A percentile compares a stretch with the other conserved stretches of the same genome.
These are phyloP conservation scores for Astrothelium macrocarpum DNA, from an alignment of 495 filamentous ascomycete species.

Conservation along the genomic window DNA sequence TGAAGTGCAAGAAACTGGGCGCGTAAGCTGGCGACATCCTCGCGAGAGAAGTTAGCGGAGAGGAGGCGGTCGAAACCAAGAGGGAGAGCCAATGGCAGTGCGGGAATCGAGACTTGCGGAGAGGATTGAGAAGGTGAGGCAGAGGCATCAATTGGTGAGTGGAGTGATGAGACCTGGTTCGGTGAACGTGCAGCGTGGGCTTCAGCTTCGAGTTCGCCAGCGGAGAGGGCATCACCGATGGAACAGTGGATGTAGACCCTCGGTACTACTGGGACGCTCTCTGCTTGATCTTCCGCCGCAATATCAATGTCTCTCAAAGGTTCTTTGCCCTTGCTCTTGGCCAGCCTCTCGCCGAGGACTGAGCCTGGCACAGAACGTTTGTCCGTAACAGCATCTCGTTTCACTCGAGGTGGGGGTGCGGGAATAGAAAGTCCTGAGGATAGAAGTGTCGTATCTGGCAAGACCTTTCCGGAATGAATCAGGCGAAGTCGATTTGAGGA, in stretches of 20 bases:
- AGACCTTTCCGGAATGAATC: conserved; percentile 77
- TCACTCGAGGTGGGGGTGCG: conserved; percentile 37
- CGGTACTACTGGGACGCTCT: conserved; percentile 11
- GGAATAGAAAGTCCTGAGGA: conserved; percentile 50
- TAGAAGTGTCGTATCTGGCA: conserved; percentile 60
- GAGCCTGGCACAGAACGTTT: conserved; percentile 31
- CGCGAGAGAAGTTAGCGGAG: conserved; percentile 62
- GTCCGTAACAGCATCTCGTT: conserved; percentile 7
- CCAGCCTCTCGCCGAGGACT: conserved; percentile 22
- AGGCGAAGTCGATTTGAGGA: conserved; percentile 64
- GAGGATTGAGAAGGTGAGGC: conserved; percentile 3
- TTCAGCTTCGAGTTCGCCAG: conserved; percentile 61
- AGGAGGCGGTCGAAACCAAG: conserved; percentile 86
- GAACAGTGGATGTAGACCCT: conserved; percentile 84
- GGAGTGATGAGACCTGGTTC: conserved; percentile 5
- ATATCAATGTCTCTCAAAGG: conserved; percentile 34
- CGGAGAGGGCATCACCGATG: conserved; percentile 63
- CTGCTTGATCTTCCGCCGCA: conserved; percentile 18
- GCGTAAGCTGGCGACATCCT: conserved; percentile 72
- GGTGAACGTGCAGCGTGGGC: conserved; percentile 30
- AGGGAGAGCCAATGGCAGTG: conserved; percentile 49
- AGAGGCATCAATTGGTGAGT: conserved; percentile 5
- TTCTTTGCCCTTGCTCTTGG: conserved; percentile 48
- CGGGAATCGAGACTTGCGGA: conserved; percentile 8
- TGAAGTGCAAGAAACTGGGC: conserved; percentile 78